Conservation (phyloP, 495 filamentous ascomycete genomes). For the Neohortaea acidophila region DNA sequence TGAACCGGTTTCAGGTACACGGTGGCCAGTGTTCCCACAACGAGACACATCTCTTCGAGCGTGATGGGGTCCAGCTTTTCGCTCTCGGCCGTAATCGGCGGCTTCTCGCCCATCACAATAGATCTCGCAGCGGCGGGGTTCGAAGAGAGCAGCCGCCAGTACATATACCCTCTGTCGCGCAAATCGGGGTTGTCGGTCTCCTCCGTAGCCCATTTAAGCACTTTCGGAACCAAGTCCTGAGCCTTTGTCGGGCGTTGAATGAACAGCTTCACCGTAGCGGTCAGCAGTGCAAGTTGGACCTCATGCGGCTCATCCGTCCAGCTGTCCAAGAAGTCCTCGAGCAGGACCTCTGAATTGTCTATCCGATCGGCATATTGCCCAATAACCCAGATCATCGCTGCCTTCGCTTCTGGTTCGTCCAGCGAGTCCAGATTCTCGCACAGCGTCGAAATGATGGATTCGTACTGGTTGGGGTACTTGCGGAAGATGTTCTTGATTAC, state of each 20-base stretch:
- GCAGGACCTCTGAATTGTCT: conserved; percentile 81
- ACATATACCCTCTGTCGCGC: conserved; percentile 94
- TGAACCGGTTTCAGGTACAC: conserved; percentile 97
- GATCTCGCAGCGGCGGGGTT: conserved; percentile 74
- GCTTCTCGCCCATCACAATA: conserved; percentile 94
- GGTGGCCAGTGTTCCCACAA: conserved; percentile 88
- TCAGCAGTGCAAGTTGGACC: conserved; percentile 86
- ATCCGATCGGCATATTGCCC: conserved; percentile 95
- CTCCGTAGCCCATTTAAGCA: conserved; percentile 96
- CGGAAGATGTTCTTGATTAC: conserved; percentile 98
- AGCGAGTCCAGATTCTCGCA: conserved; percentile 94
- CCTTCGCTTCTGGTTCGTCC: conserved; percentile 97
- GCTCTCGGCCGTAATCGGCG: conserved; percentile 87
- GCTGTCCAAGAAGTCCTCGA: conserved; percentile 87
- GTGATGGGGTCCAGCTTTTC: conserved; percentile 86
- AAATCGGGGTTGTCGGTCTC: conserved; percentile 98
- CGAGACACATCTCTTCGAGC: conserved; percentile 91
- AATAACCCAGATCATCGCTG: conserved; percentile 99
- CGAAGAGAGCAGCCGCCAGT: conserved; percentile 93
- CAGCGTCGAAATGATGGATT: conserved; percentile 86
- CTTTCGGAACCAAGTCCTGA: conserved; percentile 83
- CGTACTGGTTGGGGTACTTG: conserved; percentile 97
- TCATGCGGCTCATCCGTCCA: conserved; percentile 91
- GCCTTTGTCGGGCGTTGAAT: conserved; percentile 93
- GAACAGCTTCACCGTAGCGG: conserved; percentile 94